A percentile compares a stretch with the other conserved stretches of the same genome.
Evolutionary conservation across 176 grass and related monocot species (phyloP).

Genomic region (Guadua angustifolia): DNA sequence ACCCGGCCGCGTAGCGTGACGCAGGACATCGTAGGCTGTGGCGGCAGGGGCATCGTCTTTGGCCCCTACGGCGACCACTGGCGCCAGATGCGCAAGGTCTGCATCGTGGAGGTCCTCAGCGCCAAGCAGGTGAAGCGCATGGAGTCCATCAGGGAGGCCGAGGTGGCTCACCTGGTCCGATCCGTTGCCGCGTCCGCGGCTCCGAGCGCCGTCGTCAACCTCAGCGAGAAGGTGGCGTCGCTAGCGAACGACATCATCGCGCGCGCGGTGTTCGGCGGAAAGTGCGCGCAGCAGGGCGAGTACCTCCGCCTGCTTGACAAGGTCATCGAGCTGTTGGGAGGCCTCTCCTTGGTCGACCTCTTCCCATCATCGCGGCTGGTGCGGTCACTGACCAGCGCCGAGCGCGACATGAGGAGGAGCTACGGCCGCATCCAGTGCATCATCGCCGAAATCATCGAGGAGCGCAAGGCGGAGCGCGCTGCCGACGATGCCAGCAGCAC

Average conservation of each 20-base stretch:
- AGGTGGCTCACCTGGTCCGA: background rate
- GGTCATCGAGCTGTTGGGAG: background rate
- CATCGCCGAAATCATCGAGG: background rate
- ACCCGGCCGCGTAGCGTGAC: background rate
- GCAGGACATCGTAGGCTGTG: constrained; percentile 5
- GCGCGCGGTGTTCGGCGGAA: constrained; percentile 21
- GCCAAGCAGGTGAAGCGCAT: constrained; percentile 27
- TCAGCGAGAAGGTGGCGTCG: background rate
- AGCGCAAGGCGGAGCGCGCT: background rate
- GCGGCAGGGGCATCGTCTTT: constrained; percentile 10
- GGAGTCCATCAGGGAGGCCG: background rate
- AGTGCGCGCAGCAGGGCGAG: background rate
- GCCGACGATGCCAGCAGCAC: background rate
- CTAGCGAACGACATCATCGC: constrained; percentile 4
- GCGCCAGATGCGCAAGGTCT: background rate
- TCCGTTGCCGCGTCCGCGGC: background rate
- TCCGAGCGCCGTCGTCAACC: background rate
- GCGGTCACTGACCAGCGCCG: background rate
- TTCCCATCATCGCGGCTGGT: constrained; percentile 39
- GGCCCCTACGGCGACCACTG: background rate
- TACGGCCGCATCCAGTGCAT: background rate
- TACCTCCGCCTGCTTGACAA: background rate
- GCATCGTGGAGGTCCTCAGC: constrained; percentile 7
- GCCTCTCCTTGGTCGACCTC: constrained; percentile 11
- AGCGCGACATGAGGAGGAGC: background rate